phyloP scores from a whole-genome alignment of 2,329 filamentous ascomycete genomes.

The Penicillium sp. region DNA sequence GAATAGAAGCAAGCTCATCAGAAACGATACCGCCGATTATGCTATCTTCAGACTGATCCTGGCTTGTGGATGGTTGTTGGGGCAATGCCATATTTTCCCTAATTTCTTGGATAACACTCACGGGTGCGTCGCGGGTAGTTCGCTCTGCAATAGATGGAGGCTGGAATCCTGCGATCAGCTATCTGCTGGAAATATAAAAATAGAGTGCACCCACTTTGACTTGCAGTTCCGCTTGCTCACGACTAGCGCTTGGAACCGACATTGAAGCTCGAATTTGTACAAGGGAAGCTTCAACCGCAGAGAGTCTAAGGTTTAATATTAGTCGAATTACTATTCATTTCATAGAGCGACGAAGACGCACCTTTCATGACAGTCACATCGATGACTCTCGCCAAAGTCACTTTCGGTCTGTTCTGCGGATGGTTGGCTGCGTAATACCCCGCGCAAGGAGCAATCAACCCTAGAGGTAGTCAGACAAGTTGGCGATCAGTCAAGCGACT shows the following conservation, averaged over 20 bases:
- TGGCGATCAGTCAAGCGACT: background rate
- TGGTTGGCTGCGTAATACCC: background rate
- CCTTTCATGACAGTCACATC: constrained; percentile 6
- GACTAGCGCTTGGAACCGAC: background rate
- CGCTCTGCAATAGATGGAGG: constrained; percentile 4
- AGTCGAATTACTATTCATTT: background rate
- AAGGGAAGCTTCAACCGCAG: constrained; percentile 6
- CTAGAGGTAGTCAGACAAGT: background rate
- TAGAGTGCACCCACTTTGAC: background rate
- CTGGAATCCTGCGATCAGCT: background rate
- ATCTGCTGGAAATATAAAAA: background rate
- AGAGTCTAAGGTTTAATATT: background rate
- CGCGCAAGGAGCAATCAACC: constrained; percentile 9
- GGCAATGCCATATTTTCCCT: constrained; percentile 13
- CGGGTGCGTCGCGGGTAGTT: constrained; percentile 17
- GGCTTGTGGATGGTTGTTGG: background rate
- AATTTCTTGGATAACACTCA: constrained; percentile 19
- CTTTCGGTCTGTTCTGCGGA: background rate
- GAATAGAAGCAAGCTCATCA: constrained; percentile 3
- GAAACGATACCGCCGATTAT: constrained; percentile 9
- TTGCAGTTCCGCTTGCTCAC: background rate
- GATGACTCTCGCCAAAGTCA: background rate
- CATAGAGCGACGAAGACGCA: background rate
- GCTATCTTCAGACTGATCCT: constrained; percentile 8
- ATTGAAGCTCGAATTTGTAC: constrained; percentile 4